Evolutionary conservation across 2,329 filamentous ascomycete species (phyloP).

Genomic region (Stemphylium vesicarium): DNA sequence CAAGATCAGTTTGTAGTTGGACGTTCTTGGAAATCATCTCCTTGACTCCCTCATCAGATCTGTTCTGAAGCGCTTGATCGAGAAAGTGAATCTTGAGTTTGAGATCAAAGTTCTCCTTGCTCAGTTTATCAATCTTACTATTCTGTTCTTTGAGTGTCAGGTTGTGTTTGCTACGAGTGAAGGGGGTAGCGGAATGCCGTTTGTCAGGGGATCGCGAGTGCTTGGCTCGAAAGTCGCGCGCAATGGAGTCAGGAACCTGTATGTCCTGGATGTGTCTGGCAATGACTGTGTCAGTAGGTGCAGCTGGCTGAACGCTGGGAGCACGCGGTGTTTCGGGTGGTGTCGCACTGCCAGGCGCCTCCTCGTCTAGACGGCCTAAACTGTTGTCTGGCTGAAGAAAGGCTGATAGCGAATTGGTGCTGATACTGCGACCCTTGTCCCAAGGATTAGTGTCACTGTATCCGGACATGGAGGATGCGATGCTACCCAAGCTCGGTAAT

Average conservation of each 20-base stretch:
- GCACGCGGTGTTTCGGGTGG: conserved; percentile 73
- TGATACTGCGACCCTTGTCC: conserved; percentile 53
- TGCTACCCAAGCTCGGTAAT: conserved; percentile 86
- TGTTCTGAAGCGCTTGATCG: conserved; percentile 87
- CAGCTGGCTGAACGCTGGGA: conserved; percentile 57
- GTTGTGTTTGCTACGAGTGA: conserved; percentile 51
- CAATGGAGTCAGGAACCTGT: conserved; percentile 86
- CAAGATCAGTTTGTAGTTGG: conserved; percentile 87
- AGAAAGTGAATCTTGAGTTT: conserved; percentile 64
- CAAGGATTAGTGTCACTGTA: conserved; percentile 54
- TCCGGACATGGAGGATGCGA: conserved; percentile 74
- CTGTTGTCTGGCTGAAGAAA: conserved; percentile 52
- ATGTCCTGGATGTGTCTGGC: conserved; percentile 88
- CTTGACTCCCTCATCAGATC: conserved; percentile 94
- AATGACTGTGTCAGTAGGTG: conserved; percentile 86
- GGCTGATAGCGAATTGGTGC: conserved; percentile 44
- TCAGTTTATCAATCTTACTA: conserved; percentile 92
- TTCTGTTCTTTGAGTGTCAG: conserved; percentile 96
- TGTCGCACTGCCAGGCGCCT: conserved; percentile 56
- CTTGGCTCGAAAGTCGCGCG: conserved; percentile 82
- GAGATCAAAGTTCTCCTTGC: conserved; percentile 89
- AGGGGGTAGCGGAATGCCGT: conserved; percentile 48
- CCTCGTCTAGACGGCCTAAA: conserved; percentile 66
- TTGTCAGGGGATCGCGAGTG: conserved; percentile 69
- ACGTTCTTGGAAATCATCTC: conserved; percentile 99